Evolutionary conservation across 2,329 filamentous ascomycete species (phyloP), one percentile per base, ranked within the genome.

Genomic region (Aspergillus caelatus): DNA sequence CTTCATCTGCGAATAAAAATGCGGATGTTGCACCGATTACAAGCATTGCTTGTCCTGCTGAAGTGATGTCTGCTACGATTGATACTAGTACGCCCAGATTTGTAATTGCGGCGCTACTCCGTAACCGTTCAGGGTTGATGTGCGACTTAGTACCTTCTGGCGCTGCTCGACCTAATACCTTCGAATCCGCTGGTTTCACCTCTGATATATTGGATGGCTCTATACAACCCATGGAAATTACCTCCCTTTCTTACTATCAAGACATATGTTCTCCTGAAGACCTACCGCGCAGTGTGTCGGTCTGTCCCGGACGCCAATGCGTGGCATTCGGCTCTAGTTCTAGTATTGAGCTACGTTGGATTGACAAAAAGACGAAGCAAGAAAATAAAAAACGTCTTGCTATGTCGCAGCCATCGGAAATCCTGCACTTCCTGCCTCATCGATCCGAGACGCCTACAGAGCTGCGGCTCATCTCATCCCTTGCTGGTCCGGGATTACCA

Each of bases 321-420:
- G 85, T 89, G 39, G 88, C 87, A 10, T 91, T 90, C 77, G 88
- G 88, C 16, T 89, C 86, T 66, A 82, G 83, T 14, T 80, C 83
- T 9, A 86, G 88, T 1, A 85, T 90, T 58, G 88, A 90, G 70
- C 77, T 90, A 45, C 87, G 89, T 71, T 91, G 86, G 83, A 74
- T 84, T 14, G 81, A 85, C 63, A 79, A 81, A 34, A 69, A 79
- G 45, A 83, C 79, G 3, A 77, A 79, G 12, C 71, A 72, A 50
- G 74, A 76, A 39, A 72, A 77, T 39, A 73, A 74, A 52, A 76
- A 76, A 46, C 74, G 78, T 66, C 78, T 82, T 32, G 76, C 79
- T 2, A 75, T 80, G 64, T 74, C 77, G 8, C 78, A 80, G 32
- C 76, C 79, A 0, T 78, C 79, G 1, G 79, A 81, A 50, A 71